Percentiles rank a stretch among this genome's conserved stretches.
Evolutionary conservation across 306 rosid species (phyloP).

Genomic region (Lathyrus oleraceus): DNA sequence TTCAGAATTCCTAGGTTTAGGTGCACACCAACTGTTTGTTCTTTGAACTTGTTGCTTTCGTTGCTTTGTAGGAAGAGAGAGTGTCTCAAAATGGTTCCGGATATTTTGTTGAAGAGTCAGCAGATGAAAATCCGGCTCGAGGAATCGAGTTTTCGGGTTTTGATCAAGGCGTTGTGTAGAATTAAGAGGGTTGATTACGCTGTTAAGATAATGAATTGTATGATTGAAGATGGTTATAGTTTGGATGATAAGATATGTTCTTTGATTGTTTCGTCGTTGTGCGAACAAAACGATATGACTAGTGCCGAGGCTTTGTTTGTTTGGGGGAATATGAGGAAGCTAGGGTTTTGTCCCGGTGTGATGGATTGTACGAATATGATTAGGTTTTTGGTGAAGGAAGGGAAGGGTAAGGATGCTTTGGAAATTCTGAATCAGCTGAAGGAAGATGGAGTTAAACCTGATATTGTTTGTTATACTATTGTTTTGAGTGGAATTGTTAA

Average conservation of each 20-base stretch:
- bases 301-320: constrained; percentile 50
- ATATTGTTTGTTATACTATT: constrained; percentile 76
- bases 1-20: constrained; percentile 66
- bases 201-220: constrained; percentile 53
- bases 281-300: constrained; percentile 44
- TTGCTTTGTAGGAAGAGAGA: constrained; percentile 59
- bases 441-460: constrained; percentile 63
- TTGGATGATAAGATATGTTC: constrained; percentile 58
- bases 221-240: constrained; percentile 66
- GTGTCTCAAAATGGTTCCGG: constrained; percentile 60
- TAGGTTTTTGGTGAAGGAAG: constrained; percentile 57
- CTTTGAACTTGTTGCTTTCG: constrained; percentile 61
- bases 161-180: constrained; percentile 61
- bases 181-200: constrained; percentile 59
- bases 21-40: constrained; percentile 65
- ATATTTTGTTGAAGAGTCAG: constrained; percentile 57
- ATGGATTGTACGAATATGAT: constrained; percentile 63
- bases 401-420: constrained; percentile 56
- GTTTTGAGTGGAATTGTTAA: constrained; percentile 55
- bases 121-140: constrained; percentile 63
- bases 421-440: constrained; percentile 58
- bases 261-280: constrained; percentile 58
- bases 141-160: constrained; percentile 63
- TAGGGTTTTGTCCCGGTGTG: constrained; percentile 61
- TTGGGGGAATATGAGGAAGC: constrained; percentile 53